Base-by-base conservation (phyloP, 176 grass and related monocot genomes). In the Panicum miliaceum region DNA sequence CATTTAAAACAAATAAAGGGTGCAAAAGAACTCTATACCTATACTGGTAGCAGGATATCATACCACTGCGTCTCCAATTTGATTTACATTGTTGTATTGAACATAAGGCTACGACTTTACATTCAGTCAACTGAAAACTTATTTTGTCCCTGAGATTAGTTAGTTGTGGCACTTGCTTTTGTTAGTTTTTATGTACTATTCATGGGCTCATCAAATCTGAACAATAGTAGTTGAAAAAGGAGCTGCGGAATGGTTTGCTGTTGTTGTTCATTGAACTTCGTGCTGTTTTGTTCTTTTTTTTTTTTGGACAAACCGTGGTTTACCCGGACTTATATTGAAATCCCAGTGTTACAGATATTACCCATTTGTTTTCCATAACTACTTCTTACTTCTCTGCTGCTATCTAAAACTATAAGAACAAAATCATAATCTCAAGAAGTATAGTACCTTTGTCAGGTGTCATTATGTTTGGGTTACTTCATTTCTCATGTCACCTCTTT, bases 181-280 rank as follows among this genome's bases (percentile, higher is more conserved):
- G 29, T 50, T 68, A 20, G 46, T 82, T 11, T 82, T 7, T 12
- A 76, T 45, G 38, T 42, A 47, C 22, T 59, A 61, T 68, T 59
- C 1, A 9, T 52, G 6, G 29, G 58, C 18, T 38, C 38, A 23
- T 62, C 72, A 12, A 5, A 69, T 83, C 16, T 88, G 29, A 52
- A 71, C 34, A 26, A 11, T 4, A 26, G 9, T 19, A 38, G 41
- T 35, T 62, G 16, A 51, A 19, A 47, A 77, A n/a, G 29, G 14
- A 57, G 27, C 5, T 59, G 14, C 43, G 37, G 50, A 68, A 45
- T 68, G 50, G 4, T 68, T 56, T 68, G 8, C 10, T 84, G 16
- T 35, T 67, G 37, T 36, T 57, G 27, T 65, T 69, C 4, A 47
- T 3, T 26, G 4, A 43, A n/a, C 36, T n/a, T 34, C n/a, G 11